A percentile compares a stretch with the other conserved stretches of the same genome.
These are phyloP conservation scores for Coprinellus micaceus DNA, from an alignment of 768 basidiomycete species.

Conservation along the genomic window DNA sequence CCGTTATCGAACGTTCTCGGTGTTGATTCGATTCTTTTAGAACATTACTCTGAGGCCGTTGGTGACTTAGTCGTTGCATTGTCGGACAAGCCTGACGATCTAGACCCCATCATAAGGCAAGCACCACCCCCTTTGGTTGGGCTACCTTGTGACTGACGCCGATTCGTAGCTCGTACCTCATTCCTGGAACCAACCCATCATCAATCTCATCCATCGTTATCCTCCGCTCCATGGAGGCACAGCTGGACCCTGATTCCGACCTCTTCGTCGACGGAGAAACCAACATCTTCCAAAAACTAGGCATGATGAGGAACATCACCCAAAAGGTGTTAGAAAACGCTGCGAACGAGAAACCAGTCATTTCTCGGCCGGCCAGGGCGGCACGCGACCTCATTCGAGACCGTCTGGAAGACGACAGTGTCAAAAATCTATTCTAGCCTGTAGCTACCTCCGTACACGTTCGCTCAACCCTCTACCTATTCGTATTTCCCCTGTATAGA, in stretches of 20 bases:
- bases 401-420: slow-evolving; percentile 35
- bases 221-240: slow-evolving; percentile 47
- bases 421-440: slow-evolving; percentile 42
- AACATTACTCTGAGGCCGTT: slow-evolving; percentile 64
- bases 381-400: slow-evolving; percentile 67
- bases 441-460: not conserved
- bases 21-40: no score
- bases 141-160: slow-evolving; percentile 7
- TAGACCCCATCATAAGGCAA: slow-evolving; percentile 67
- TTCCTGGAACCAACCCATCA: slow-evolving; percentile 66
- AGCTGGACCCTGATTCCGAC: slow-evolving; percentile 41
- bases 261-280: slow-evolving; percentile 25
- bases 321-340: slow-evolving; percentile 72
- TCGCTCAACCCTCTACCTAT: not conserved
- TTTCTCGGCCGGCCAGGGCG: slow-evolving; percentile 79
- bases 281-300: slow-evolving; percentile 64
- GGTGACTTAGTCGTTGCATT: slow-evolving; percentile 62
- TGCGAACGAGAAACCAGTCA: slow-evolving; percentile 62
- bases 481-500: not conserved
- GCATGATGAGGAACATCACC: slow-evolving; percentile 57
- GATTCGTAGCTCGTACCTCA: slow-evolving; percentile 51
- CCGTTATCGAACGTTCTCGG: no score
- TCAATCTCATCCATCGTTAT: slow-evolving; percentile 58
- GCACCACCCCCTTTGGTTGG: slow-evolving; percentile 22
- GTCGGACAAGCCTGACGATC: slow-evolving; percentile 55